These are phyloP conservation scores for Withania somnifera DNA, from an alignment of 305 asterid genomes.

Conservation along the genomic window DNA sequence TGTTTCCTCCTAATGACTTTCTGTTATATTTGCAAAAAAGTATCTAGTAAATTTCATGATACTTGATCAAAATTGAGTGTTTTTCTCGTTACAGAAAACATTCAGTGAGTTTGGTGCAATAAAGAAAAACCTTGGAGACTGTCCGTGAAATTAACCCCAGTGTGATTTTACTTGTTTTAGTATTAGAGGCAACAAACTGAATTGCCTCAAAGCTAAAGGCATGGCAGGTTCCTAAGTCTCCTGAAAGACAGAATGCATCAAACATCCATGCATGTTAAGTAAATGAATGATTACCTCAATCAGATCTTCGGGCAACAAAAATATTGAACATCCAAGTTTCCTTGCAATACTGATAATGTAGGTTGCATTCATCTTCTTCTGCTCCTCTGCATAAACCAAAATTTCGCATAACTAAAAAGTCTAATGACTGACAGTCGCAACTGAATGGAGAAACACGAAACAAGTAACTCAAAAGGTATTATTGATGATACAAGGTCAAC, in stretches of 20 bases:
- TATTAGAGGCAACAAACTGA: not conserved
- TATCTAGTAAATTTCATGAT: not conserved
- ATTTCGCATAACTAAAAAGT: not conserved
- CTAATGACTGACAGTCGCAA: not conserved
- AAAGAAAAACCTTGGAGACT: not conserved
- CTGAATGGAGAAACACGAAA: not conserved
- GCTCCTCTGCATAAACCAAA: slow-evolving; percentile 36
- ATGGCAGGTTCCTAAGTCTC: not conserved
- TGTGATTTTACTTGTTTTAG: not conserved
- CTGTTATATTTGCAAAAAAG: no score
- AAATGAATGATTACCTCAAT: slow-evolving; percentile 40
- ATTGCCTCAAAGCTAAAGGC: not conserved
- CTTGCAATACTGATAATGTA: slow-evolving; percentile 72
- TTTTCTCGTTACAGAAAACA: no score
- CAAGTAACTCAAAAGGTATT: not conserved
- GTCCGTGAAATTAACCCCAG: not conserved
- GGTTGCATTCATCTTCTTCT: slow-evolving; percentile 68
- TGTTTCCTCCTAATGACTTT: not conserved
- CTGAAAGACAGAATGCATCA: not conserved
- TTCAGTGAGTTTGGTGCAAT: no score
- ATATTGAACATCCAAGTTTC: slow-evolving; percentile 80
- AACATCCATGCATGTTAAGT: not conserved
- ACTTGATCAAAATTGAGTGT: not conserved
- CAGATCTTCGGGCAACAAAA: slow-evolving; percentile 75
- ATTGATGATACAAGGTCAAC: not conserved